Conservation (phyloP, 2,329 filamentous ascomycete species). For the Epichloe sylvatica region DNA sequence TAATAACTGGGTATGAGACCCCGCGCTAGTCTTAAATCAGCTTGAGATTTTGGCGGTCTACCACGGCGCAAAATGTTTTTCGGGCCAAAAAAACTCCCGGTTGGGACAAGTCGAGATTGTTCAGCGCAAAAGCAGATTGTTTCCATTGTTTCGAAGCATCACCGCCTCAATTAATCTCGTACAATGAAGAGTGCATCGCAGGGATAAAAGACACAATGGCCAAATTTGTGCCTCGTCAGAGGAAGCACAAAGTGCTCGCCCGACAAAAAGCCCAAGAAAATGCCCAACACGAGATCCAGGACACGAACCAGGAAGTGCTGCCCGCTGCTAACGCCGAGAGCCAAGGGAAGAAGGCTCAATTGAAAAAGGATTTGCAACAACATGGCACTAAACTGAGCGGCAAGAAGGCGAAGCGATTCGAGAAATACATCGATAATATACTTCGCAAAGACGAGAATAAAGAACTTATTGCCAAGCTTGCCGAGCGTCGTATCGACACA, state of each 20-base stretch:
- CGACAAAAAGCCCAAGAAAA: conserved; percentile 39
- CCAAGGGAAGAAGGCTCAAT: conserved; percentile 39
- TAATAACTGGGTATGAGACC: conserved; percentile 13
- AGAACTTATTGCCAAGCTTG: conserved; percentile 70
- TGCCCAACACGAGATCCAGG: conserved; percentile 24
- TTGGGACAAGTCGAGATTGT: background rate
- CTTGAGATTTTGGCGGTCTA: conserved; percentile 21
- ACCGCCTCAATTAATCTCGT: background rate
- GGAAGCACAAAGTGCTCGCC: conserved; percentile 56
- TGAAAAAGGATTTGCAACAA: conserved; percentile 39
- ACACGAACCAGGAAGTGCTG: conserved; percentile 23
- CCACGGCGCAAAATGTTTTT: conserved; percentile 20
- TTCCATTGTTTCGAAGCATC: conserved; percentile 12
- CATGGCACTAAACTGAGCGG: conserved; percentile 43
- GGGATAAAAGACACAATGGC: conserved; percentile 24
- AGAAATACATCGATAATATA: conserved; percentile 73
- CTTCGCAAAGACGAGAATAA: conserved; percentile 86
- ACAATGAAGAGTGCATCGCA: background rate
- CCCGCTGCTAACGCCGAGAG: conserved; percentile 32
- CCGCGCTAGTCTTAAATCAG: conserved; percentile 22
- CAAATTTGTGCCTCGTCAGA: conserved; percentile 48
- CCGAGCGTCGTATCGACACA: conserved; percentile 66
- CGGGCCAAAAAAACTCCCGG: conserved; percentile 8
- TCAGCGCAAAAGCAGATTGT: background rate
- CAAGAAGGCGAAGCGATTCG: conserved; percentile 52